Conservation (phyloP, 768 basidiomycete genomes). For the Rhodotorula taiwanensis region DNA sequence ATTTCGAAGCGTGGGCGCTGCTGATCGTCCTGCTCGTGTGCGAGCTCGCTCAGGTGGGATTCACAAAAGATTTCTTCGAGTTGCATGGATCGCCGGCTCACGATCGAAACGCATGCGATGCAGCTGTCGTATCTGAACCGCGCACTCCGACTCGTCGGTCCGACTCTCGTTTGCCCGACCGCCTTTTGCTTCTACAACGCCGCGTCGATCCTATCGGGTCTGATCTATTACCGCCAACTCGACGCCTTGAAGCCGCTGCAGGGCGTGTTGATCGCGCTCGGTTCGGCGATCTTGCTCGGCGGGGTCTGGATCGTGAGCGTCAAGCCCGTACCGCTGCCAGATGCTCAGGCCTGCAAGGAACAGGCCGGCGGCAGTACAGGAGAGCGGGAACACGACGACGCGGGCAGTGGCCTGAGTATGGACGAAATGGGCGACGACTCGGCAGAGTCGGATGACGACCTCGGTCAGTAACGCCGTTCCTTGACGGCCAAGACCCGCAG, state of each 20-base stretch:
- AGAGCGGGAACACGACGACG: background rate
- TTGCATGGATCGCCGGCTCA: too few relatives aligned
- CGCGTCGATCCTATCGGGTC: constrained; percentile 79
- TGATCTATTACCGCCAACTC: constrained; percentile 83
- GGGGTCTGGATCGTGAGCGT: constrained; percentile 89
- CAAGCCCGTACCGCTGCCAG: constrained; percentile 47
- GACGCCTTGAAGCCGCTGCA: constrained; percentile 61
- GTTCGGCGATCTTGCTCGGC: constrained; percentile 67
- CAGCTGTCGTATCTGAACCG: constrained; percentile 47
- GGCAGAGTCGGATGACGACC: constrained; percentile 4
- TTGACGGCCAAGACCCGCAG: too few relatives aligned
- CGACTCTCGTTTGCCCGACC: constrained; percentile 48
- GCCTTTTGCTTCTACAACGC: constrained; percentile 95
- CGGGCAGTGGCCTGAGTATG: background rate
- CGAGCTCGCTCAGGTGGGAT: constrained; percentile 60
- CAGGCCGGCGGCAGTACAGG: background rate
- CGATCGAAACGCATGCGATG: too few relatives aligned
- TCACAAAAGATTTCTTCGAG: background rate
- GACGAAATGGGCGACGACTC: constrained; percentile 3
- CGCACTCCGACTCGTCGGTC: constrained; percentile 65
- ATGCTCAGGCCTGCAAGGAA: background rate
- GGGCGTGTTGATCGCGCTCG: constrained; percentile 66
- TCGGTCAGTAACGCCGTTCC: background rate
- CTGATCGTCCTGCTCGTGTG: constrained; percentile 64
- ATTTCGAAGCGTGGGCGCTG: constrained; percentile 59